Evolutionary conservation across 805 yeast genomes (phyloP).

Genomic region (Debaryomyces hansenii): DNA sequence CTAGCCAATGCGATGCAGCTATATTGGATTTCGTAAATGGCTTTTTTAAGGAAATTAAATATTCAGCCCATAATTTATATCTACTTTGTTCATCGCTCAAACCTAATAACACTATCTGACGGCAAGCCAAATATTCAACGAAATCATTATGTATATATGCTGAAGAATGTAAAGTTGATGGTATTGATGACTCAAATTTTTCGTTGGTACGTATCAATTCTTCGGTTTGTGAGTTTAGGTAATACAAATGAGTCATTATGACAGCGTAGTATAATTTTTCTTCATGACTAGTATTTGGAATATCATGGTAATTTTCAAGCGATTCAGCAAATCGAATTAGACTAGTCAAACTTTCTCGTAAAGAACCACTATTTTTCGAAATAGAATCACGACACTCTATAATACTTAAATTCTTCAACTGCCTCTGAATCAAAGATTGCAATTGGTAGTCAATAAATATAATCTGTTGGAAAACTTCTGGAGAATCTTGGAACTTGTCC

Average conservation of each 20-base stretch:
- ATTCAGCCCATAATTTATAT: conserved; percentile 29
- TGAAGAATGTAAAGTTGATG: neutral
- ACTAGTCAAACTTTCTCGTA: conserved; percentile 21
- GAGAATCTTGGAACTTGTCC: conserved; percentile 31
- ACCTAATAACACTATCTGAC: conserved; percentile 35
- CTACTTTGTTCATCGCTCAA: conserved; percentile 16
- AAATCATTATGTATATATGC: conserved; percentile 18
- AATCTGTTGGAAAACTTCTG: conserved; percentile 32
- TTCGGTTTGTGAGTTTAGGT: conserved; percentile 22
- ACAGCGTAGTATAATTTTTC: conserved; percentile 34
- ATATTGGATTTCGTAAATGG: conserved; percentile 30
- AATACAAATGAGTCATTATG: conserved; percentile 35
- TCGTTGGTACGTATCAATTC: conserved; percentile 11
- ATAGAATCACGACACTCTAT: neutral
- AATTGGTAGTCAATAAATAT: conserved; percentile 39
- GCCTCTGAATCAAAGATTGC: conserved; percentile 13
- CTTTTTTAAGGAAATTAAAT: conserved; percentile 17
- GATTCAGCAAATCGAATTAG: conserved; percentile 27
- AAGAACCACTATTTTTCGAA: neutral
- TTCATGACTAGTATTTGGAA: conserved; percentile 19
- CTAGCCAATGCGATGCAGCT: conserved; percentile 37
- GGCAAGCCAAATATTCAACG: conserved; percentile 29
- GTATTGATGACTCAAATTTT: neutral
- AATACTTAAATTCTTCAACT: neutral
- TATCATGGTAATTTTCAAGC: conserved; percentile 17